Evolutionary conservation across 1,284 basidiomycete genomes (phyloP).

Genomic region (Naganishia cerealis): DNA sequence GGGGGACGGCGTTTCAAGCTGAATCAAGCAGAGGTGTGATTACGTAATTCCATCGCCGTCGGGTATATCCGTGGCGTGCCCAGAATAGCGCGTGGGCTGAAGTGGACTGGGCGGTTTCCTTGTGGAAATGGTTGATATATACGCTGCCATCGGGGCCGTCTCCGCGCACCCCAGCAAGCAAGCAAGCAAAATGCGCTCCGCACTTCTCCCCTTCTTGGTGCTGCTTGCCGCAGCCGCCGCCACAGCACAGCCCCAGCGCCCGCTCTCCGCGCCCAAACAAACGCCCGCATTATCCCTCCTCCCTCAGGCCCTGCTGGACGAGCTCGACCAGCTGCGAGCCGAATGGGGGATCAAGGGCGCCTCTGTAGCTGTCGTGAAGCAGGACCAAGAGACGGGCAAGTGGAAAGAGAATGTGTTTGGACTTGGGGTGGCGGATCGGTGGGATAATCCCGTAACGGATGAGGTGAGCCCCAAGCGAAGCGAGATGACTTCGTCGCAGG

Average conservation of each 20-base stretch:
- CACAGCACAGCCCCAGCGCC: neutral
- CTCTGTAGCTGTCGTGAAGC: constrained; percentile 24
- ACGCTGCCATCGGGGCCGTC: neutral
- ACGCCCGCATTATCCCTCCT: neutral
- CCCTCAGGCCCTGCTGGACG: neutral
- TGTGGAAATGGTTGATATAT: too few species aligned
- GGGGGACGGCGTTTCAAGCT: too few species aligned
- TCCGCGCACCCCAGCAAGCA: too few species aligned
- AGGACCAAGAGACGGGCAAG: neutral
- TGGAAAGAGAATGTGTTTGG: constrained; percentile 29
- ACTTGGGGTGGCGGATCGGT: constrained; percentile 17
- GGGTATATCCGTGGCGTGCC: too few species aligned
- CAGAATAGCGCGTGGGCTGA: too few species aligned
- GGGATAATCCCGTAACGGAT: constrained; percentile 14
- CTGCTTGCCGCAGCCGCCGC: neutral
- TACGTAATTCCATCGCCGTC: too few species aligned
- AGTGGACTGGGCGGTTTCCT: too few species aligned
- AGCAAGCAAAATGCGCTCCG: too few species aligned
- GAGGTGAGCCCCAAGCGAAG: constrained; percentile 15
- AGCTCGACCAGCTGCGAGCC: constrained; percentile 23
- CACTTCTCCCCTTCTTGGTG: neutral
- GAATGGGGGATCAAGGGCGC: constrained; percentile 28
- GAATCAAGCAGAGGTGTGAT: too few species aligned
- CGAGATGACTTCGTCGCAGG: too few species aligned
- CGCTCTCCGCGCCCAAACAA: neutral